Percentiles rank a stretch among this genome's conserved stretches.
Evolutionary conservation across 768 basidiomycete species (phyloP).

Genomic region (Lentinula lateritia): DNA sequence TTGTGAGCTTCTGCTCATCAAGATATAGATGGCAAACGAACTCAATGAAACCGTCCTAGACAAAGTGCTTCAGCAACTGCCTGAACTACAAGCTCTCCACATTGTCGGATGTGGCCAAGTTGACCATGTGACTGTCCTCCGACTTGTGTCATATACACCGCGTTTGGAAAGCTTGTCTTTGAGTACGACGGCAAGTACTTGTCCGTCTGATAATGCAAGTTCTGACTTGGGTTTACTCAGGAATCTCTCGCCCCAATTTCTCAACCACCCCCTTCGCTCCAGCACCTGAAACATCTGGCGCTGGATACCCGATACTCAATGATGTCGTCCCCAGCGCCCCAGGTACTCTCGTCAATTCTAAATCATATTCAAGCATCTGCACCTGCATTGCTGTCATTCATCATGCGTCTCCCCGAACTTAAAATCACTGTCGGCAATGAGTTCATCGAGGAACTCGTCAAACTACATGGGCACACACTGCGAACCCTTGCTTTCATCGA

Average conservation of each 20-base stretch:
- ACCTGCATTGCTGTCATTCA: constrained; percentile 29
- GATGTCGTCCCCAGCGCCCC: constrained; percentile 20
- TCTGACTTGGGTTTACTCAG: constrained; percentile 17
- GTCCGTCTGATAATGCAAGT: background rate
- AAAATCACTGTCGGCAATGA: constrained; percentile 28
- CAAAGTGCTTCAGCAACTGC: constrained; percentile 40
- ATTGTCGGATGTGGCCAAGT: constrained; percentile 55
- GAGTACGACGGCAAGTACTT: constrained; percentile 46
- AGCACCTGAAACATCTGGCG: constrained; percentile 43
- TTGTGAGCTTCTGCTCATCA: background rate
- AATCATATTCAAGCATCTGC: constrained; percentile 24
- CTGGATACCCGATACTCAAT: constrained; percentile 40
- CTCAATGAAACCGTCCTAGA: constrained; percentile 49
- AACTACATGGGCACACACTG: constrained; percentile 36
- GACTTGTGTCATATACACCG: constrained; percentile 42
- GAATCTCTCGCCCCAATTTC: constrained; percentile 26
- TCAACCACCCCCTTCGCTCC: constrained; percentile 27
- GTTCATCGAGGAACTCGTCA: constrained; percentile 38
- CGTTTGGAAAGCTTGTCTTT: constrained; percentile 56
- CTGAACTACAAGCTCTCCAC: constrained; percentile 53
- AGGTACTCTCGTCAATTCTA: constrained; percentile 24
- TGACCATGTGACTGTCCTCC: constrained; percentile 46
- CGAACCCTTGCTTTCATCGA: constrained; percentile 41
- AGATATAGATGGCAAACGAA: constrained; percentile 49
- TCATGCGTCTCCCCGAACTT: constrained; percentile 40